A percentile compares a stretch with the other conserved stretches of the same genome.
Conservation (phyloP, 1,139 yeast species). For the Pichia cactophila region DNA sequence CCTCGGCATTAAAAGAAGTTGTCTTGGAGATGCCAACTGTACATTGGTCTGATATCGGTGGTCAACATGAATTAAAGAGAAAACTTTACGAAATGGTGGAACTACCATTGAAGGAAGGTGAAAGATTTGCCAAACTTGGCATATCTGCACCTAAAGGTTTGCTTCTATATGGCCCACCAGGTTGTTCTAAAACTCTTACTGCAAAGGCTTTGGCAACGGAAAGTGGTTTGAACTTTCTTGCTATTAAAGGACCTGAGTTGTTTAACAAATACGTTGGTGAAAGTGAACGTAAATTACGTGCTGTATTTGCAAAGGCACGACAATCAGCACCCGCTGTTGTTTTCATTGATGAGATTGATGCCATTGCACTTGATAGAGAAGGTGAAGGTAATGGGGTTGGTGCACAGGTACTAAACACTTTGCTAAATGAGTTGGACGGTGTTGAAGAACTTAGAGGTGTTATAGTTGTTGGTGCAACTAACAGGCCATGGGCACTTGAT, state of each 20-base stretch:
- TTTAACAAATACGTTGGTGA: constrained; percentile 95
- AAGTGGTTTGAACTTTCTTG: constrained; percentile 84
- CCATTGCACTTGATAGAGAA: constrained; percentile 68
- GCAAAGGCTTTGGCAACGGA: constrained; percentile 95
- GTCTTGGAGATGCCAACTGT: constrained; percentile 92
- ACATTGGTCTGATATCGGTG: constrained; percentile 92
- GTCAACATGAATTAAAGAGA: constrained; percentile 74
- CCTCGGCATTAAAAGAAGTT: constrained; percentile 96
- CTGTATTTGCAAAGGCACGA: constrained; percentile 83
- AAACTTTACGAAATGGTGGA: constrained; percentile 86
- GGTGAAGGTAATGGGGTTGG: constrained; percentile 65
- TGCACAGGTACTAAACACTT: constrained; percentile 78
- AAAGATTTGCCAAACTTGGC: constrained; percentile 67
- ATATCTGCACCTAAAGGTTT: constrained; percentile 90
- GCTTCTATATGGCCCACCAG: constrained; percentile 90
- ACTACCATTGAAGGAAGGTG: constrained; percentile 80
- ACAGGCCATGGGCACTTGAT: constrained; percentile 88
- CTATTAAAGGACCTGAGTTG: constrained; percentile 93
- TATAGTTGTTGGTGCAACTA: constrained; percentile 90
- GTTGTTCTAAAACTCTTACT: constrained; percentile 88
- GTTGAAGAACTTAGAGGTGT: constrained; percentile 92
- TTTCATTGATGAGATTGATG: constrained; percentile 94
- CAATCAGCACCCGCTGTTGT: constrained; percentile 90
- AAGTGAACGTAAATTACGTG: constrained; percentile 82
- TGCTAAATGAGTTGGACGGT: constrained; percentile 92